Evolutionary conservation across 2,329 filamentous ascomycete genomes (phyloP).

Genomic region (Aspergillus ibericus): DNA sequence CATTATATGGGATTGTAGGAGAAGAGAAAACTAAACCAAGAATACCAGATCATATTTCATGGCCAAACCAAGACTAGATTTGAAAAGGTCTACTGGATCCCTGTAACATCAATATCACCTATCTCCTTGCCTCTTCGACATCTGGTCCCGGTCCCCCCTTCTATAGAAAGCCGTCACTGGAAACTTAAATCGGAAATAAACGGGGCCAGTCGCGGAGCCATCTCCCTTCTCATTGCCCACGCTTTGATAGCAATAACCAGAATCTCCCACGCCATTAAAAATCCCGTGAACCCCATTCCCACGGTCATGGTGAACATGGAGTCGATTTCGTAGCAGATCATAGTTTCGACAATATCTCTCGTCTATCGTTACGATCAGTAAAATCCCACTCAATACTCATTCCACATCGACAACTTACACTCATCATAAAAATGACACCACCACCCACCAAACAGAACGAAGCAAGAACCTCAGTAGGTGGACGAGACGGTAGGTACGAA

Average conservation of each 20-base stretch:
- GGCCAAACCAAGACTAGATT: no score
- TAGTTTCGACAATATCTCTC: conserved; percentile 71
- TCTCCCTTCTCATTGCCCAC: conserved; percentile 64
- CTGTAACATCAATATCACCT: no score
- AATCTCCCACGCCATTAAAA: conserved; percentile 84
- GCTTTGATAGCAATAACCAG: conserved; percentile 80
- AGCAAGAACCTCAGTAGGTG: conserved; percentile 84
- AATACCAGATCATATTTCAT: no score
- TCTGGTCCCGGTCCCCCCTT: no score
- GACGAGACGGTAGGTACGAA: conserved; percentile 77
- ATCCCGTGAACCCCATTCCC: conserved; percentile 65
- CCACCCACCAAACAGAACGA: conserved; percentile 85
- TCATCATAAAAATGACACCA: conserved; percentile 89
- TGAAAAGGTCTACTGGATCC: no score
- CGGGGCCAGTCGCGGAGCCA: no score
- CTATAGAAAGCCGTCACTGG: no score
- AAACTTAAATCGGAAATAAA: no score
- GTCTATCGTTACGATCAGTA: conserved; percentile 52
- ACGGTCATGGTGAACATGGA: conserved; percentile 91
- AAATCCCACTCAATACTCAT: neutral
- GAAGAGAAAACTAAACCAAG: no score
- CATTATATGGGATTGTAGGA: no score
- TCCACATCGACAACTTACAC: conserved; percentile 54
- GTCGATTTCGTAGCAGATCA: conserved; percentile 74
- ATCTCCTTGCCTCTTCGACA: no score